Evolutionary conservation across 1,284 basidiomycete species (phyloP), one percentile per base, ranked within the genome.

Genomic region (Microbotryomycetes sp.): DNA sequence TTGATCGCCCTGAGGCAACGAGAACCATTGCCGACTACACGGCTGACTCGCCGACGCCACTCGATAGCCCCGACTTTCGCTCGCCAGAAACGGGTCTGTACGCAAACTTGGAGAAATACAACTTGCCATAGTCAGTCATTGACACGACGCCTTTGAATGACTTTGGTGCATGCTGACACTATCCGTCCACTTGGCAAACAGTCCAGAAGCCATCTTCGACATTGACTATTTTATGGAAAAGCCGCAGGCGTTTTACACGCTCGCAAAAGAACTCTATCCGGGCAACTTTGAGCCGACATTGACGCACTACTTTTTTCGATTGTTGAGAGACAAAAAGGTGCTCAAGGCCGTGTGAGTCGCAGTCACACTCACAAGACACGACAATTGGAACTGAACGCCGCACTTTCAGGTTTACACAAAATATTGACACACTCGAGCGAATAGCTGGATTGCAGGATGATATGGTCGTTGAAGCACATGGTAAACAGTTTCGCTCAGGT

Each of bases 381-480:
- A n/a, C n/a, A n/a, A n/a, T n/a, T n/a, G n/a, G n/a, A n/a, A n/a
- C n/a, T n/a, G n/a, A n/a, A n/a, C n/a, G n/a, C n/a, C n/a, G n/a
- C n/a, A n/a, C n/a, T n/a, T n/a, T n/a, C 49, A 56, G 59, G 16
- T 78, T 77, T 69, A 73, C 74, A 3, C 75, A 76, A 56, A 76
- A 78, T 64, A 74, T 75, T 46, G 94, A 97, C 74, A 96, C 91
- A 0, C 82, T 98, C 21, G 94, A 97, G 74, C 82, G 89, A 3
- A 81, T 85, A 1, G 88, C 91, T 0, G 90, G 90, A 6, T 81
- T 97, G 0, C 84, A 88, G 0, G 79, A 76, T 0, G 76, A 83
- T 24, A 82, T 82, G 69, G 85, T 98, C 61, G 81, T 97, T 35
- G 94, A 97, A 76, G 96, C 96, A 0, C 94, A 98, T 72, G 94